A percentile compares a stretch with the other conserved stretches of the same genome.
Evolutionary conservation across 2,329 filamentous ascomycete genomes (phyloP).

Genomic region (Trichoderma koningiopsis): DNA sequence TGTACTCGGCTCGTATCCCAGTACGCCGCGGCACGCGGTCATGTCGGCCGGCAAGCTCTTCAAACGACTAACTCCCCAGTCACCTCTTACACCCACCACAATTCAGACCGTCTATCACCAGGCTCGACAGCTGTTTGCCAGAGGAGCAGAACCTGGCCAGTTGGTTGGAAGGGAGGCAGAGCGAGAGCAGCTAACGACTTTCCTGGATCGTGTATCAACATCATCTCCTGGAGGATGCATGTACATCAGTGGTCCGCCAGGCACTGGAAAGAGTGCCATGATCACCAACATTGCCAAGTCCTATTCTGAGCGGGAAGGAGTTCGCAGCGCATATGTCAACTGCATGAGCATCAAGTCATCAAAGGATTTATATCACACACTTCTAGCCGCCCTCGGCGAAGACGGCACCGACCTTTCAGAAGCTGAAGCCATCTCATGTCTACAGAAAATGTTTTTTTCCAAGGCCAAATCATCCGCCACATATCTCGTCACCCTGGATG

Average conservation of each 20-base stretch:
- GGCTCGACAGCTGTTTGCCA: conserved; percentile 83
- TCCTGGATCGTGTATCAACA: conserved; percentile 66
- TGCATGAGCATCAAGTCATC: conserved; percentile 96
- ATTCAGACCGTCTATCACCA: conserved; percentile 80
- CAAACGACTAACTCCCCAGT: conserved; percentile 77
- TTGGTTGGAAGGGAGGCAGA: conserved; percentile 77
- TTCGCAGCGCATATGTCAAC: conserved; percentile 82
- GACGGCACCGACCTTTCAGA: conserved; percentile 59
- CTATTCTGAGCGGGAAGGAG: conserved; percentile 51
- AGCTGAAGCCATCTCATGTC: conserved; percentile 64
- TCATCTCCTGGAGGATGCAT: conserved; percentile 73
- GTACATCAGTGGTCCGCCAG: conserved; percentile 93
- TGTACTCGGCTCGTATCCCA: conserved; percentile 69
- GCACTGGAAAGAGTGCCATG: conserved; percentile 95
- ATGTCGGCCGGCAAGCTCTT: conserved; percentile 73
- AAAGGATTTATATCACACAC: conserved; percentile 78
- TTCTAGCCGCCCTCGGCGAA: conserved; percentile 70
- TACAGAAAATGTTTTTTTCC: conserved; percentile 72
- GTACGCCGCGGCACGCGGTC: conserved; percentile 83
- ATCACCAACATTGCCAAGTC: conserved; percentile 75
- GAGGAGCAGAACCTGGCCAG: conserved; percentile 72
- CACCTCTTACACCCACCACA: conserved; percentile 68
- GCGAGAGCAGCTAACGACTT: conserved; percentile 65
- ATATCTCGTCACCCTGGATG: conserved; percentile 87
- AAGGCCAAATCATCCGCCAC: conserved; percentile 58